Conservation (phyloP, 2,329 filamentous ascomycete species). For the Neophaeococcomyces mojaviensis region DNA sequence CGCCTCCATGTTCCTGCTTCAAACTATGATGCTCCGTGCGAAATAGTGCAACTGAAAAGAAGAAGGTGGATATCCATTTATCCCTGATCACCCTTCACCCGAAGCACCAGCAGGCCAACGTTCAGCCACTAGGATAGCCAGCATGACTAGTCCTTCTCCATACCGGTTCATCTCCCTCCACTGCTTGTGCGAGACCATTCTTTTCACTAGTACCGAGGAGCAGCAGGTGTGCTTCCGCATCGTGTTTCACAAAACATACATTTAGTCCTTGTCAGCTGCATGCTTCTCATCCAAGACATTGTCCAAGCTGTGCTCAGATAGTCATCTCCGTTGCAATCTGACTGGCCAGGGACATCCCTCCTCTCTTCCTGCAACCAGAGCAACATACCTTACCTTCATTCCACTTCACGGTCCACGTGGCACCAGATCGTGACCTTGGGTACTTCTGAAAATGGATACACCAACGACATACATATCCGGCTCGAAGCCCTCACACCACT, state of each 20-base stretch:
- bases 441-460: slow-evolving; percentile 7
- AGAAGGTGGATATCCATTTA: not conserved
- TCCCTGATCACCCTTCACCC: not conserved
- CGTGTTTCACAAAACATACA: slow-evolving; percentile 6
- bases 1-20: too few relatives aligned
- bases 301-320: not conserved
- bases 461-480: slow-evolving; percentile 1
- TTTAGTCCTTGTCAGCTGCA: slow-evolving; percentile 2
- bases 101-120: not conserved
- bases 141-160: not conserved
- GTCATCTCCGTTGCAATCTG: slow-evolving; percentile 19
- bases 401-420: not conserved
- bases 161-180: not conserved
- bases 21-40: not conserved
- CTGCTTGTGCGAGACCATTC: not conserved
- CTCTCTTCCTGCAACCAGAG: not conserved
- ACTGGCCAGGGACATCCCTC: slow-evolving; percentile 13
- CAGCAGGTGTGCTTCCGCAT: too few relatives aligned
- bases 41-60: not conserved
- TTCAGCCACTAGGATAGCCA: not conserved
- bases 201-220: too few relatives aligned
- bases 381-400: not conserved
- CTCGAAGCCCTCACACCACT: not conserved
- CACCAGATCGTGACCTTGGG: not conserved
- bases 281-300: not conserved